These are phyloP conservation scores for Chamaecyparis obtusa DNA, from an alignment of 75 land plant species.

Conservation along the genomic window DNA sequence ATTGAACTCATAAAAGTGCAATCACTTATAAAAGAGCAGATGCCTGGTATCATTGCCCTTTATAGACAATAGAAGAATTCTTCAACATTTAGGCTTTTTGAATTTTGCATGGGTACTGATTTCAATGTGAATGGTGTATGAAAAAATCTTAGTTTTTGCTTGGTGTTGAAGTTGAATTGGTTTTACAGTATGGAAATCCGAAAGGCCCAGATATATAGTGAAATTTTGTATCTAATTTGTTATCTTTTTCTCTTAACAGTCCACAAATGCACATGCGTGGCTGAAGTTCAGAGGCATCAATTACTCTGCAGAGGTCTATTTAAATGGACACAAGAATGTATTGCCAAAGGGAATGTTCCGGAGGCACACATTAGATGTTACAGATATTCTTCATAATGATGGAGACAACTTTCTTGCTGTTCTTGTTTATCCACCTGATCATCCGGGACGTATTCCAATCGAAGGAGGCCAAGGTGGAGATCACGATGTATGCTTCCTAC, in stretches of 20 bases:
- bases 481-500: conserved; percentile 70
- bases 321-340: conserved; percentile 77
- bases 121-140: background rate
- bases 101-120: background rate
- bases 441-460: conserved; percentile 90
- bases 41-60: background rate
- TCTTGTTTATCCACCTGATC: conserved; percentile 92
- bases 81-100: background rate
- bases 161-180: background rate
- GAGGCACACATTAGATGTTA: conserved; percentile 81
- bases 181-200: background rate
- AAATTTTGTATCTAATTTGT: background rate
- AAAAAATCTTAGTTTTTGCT: background rate
- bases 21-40: background rate
- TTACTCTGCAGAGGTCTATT: conserved; percentile 82
- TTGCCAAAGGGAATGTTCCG: conserved; percentile 92
- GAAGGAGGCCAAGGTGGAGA: conserved; percentile 99
- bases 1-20: background rate
- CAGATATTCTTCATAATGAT: conserved; percentile 55
- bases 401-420: conserved; percentile 84
- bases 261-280: conserved; percentile 63
- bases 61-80: background rate
- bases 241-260: conserved; percentile 25
- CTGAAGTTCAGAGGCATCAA: conserved; percentile 90
- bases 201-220: background rate